Evolutionary conservation across 257 asterid species (phyloP).

Genomic region (Solanum infundibuliforme): DNA sequence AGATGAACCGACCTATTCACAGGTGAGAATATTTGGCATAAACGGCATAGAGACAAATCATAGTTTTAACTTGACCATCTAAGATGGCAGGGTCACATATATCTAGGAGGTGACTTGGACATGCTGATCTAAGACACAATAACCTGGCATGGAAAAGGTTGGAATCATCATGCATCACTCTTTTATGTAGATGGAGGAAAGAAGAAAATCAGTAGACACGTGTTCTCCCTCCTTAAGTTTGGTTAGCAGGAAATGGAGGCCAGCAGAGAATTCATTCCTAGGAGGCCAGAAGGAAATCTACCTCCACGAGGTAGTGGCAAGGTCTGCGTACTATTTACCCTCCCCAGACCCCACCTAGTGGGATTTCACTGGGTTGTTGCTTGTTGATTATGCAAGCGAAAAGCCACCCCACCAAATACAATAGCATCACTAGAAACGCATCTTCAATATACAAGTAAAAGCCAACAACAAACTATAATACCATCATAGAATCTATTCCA

Average conservation of each 20-base stretch:
- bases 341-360: no score
- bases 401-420: neutral
- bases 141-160: neutral
- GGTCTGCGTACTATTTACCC: no score
- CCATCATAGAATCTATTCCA: no score
- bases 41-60: neutral
- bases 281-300: no score
- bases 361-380: no score
- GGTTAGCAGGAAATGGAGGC: neutral
- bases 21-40: neutral
- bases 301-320: no score
- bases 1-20: neutral
- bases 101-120: neutral
- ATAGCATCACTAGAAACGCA: neutral
- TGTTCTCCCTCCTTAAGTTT: neutral
- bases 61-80: neutral
- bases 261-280: neutral
- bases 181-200: neutral
- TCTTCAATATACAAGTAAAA: no score
- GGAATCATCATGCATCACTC: neutral
- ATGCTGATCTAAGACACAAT: neutral
- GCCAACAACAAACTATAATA: no score
- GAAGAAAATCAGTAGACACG: neutral
- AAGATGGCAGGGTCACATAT: neutral
- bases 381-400: neutral